Percentiles rank a stretch among this genome's conserved stretches.
Evolutionary conservation across 1,139 yeast species (phyloP).

Genomic region (Lodderomyces pseudojiufengensis): DNA sequence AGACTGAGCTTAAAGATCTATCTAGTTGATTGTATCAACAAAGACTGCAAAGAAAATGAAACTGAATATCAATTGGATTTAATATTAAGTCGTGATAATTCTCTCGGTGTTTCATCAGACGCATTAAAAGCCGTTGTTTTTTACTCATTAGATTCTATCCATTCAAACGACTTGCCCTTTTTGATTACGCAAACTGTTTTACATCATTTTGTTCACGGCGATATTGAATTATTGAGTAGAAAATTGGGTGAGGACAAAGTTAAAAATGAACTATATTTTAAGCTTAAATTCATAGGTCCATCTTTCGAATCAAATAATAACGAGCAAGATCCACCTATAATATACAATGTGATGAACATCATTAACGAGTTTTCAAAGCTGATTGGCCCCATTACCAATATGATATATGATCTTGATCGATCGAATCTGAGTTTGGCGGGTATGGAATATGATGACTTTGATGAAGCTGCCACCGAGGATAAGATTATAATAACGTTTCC

Average conservation of each 20-base stretch:
- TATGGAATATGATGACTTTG: too few species aligned
- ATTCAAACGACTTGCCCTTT: conserved; percentile 42
- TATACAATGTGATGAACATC: too few species aligned
- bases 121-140: conserved; percentile 38
- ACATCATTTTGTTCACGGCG: conserved; percentile 19
- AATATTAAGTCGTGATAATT: conserved; percentile 26
- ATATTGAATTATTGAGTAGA: conserved; percentile 7
- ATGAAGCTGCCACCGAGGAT: not conserved
- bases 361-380: too few species aligned
- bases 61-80: conserved; percentile 24
- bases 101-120: conserved; percentile 35
- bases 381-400: too few species aligned
- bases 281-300: not conserved
- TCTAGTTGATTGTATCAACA: conserved; percentile 17
- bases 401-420: too few species aligned
- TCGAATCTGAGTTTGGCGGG: conserved; percentile 3
- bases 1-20: conserved; percentile 14
- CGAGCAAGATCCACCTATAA: too few species aligned
- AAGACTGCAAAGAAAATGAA: not conserved
- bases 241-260: not conserved
- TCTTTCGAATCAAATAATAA: too few species aligned
- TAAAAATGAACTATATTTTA: not conserved
- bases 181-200: conserved; percentile 33
- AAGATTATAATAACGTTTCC: conserved; percentile 1
- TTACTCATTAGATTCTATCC: conserved; percentile 28